Conservation (phyloP, 2,329 filamentous ascomycete genomes). For the Cordyceps cateniannulata region DNA sequence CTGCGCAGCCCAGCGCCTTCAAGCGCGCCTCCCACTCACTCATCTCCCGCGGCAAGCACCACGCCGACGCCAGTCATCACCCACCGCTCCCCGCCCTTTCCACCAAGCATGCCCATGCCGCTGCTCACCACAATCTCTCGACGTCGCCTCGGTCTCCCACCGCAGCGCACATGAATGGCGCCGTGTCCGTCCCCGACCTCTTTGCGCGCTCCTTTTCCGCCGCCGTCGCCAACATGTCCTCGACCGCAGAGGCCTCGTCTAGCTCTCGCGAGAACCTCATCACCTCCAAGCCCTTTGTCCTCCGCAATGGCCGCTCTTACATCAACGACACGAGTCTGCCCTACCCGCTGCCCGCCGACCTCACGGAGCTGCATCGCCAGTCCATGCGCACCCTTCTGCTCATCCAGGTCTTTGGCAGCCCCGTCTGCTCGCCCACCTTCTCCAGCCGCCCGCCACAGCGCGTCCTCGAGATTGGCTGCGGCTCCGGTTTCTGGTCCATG, state of each 20-base stretch:
- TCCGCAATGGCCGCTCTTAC: constrained; percentile 76
- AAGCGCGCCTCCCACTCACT: constrained; percentile 13
- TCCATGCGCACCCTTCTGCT: constrained; percentile 76
- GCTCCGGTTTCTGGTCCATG: constrained; percentile 83
- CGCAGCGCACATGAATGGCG: constrained; percentile 27
- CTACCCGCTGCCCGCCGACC: constrained; percentile 85
- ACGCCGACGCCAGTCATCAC: not conserved
- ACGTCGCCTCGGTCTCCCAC: constrained; percentile 12
- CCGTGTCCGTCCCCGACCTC: constrained; percentile 34
- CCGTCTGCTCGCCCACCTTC: constrained; percentile 66
- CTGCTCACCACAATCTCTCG: constrained; percentile 1
- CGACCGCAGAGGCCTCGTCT: constrained; percentile 35
- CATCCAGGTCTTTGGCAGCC: constrained; percentile 73
- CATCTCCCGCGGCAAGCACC: constrained; percentile 10
- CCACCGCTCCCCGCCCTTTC: not conserved
- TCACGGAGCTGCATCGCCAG: constrained; percentile 81
- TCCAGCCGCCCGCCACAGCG: constrained; percentile 62
- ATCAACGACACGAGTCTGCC: constrained; percentile 63
- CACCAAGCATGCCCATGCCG: constrained; percentile 5
- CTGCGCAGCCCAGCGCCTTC: constrained; percentile 6
- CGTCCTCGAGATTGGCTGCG: constrained; percentile 83
- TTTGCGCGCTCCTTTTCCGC: constrained; percentile 15
- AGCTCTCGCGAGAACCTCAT: constrained; percentile 35
- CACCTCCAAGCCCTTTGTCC: constrained; percentile 51
- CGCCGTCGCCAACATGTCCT: constrained; percentile 37